phyloP scores from a whole-genome alignment of 2,329 filamentous ascomycete genomes.

The Aureobasidium sp. region DNA sequence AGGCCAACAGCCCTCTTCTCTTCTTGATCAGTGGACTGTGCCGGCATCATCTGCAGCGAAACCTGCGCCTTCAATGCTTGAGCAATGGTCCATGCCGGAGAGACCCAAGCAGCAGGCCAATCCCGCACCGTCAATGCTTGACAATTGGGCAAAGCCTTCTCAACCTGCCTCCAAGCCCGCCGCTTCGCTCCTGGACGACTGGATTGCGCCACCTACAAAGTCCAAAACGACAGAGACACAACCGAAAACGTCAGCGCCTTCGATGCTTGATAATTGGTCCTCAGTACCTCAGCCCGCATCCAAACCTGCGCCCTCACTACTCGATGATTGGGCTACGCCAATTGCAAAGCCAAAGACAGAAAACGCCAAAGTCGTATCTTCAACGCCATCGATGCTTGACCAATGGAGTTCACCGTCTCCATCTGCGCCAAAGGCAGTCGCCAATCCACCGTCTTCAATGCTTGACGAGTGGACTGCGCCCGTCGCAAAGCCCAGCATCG shows the following conservation, averaged over 20 bases:
- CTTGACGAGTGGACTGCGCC: background rate
- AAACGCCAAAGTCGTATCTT: background rate
- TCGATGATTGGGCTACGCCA: background rate
- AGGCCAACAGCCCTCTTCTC: slow-evolving; percentile 24
- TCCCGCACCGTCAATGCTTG: slow-evolving; percentile 8
- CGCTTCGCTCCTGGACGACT: slow-evolving; percentile 18
- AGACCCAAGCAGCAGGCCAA: background rate
- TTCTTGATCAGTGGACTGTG: slow-evolving; percentile 15
- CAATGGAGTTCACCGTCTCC: background rate
- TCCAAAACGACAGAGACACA: background rate
- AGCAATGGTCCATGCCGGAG: slow-evolving; percentile 16
- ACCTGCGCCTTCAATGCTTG: slow-evolving; percentile 17
- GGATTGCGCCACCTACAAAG: background rate
- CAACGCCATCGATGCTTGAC: slow-evolving; percentile 6
- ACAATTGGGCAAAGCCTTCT: background rate
- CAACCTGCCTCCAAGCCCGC: slow-evolving; percentile 21
- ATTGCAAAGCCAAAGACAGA: background rate
- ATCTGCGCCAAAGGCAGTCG: background rate
- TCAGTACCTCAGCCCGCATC: background rate
- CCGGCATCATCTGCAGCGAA: background rate
- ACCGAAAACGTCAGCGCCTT: background rate
- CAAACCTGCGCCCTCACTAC: background rate
- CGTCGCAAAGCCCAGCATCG: background rate
- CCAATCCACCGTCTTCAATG: background rate
- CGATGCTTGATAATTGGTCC: slow-evolving; percentile 19